Base-by-base conservation (phyloP, 345 rosid genomes). In the Salix koriyanagi region DNA sequence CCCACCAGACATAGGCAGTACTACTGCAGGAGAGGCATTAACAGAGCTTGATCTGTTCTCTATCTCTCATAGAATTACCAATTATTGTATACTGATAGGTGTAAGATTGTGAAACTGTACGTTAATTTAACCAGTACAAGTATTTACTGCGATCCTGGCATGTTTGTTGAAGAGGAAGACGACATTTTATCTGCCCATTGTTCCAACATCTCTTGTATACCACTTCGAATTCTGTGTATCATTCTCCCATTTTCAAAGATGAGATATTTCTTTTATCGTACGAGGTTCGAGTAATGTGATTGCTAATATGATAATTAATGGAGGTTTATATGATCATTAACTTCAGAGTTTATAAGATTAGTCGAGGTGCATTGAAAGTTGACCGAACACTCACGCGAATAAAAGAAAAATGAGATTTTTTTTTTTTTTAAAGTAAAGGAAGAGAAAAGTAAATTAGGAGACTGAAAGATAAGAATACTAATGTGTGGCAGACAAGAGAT, bases 131-230 rank as follows among this genome's bases (percentile, higher is more conserved):
- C 97, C 97, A 94, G 16, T 90, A 94, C 42, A 94, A 79, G 84
- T 91, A 94, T 78, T 88, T 94, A 12, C 78, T 80, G 26, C 97
- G 84, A 80, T 94, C 85, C 12, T 67, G 21, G 58, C 97, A 92
- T 4, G 93, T 81, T 66, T 80, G 88, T 70, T 91, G 96, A 56
- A 92, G 84, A 7, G 99, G 99, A 66, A 92, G 37, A 36, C 7
- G 87, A 82, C 97, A 95, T 0, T 97, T 95, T 84, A 92, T 85
- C 76, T 89, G 96, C 78, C 97, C 97, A 70, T 92, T 95, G 89
- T 95, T 92, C 83, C 83, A 95, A 9, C 99, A 95, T 71, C 97
- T 97, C 75, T 88, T 90, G 83, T 95, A 97, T 54, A 88, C 78
- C 60, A 90, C 97, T 69, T 91, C 92, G 77, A 94, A 91, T 73